These are phyloP conservation scores for Neobulgaria alba DNA, from an alignment of 2,329 filamentous ascomycete genomes.

Conservation along the genomic window DNA sequence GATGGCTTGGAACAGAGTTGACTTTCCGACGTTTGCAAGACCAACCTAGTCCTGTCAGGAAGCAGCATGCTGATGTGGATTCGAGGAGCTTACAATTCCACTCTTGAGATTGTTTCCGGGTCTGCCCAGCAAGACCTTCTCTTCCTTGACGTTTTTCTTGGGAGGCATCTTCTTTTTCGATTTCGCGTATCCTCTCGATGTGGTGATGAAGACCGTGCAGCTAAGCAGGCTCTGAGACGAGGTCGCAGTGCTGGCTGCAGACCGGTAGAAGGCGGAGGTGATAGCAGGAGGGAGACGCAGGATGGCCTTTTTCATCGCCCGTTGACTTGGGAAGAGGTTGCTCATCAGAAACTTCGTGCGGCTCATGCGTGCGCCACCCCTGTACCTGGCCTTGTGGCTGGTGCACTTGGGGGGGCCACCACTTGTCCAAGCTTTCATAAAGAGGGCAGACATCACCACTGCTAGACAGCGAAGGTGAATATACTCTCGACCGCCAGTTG, in stretches of 20 bases:
- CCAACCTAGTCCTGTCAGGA: slow-evolving; percentile 58
- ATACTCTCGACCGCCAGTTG: too few species aligned
- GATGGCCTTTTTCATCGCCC: too few species aligned
- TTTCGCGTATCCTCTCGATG: slow-evolving; percentile 50
- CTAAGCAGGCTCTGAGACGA: slow-evolving; percentile 27
- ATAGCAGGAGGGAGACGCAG: slow-evolving; percentile 39
- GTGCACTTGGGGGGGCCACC: too few species aligned
- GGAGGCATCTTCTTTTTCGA: slow-evolving; percentile 64
- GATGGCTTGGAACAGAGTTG: slow-evolving; percentile 98
- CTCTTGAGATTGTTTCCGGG: slow-evolving; percentile 98
- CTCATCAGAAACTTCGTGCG: too few species aligned
- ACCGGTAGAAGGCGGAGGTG: slow-evolving; percentile 40
- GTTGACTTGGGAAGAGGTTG: too few species aligned
- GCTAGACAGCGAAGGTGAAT: too few species aligned
- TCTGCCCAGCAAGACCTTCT: slow-evolving; percentile 92
- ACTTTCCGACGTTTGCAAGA: slow-evolving; percentile 98
- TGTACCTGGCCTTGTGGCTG: too few species aligned
- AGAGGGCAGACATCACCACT: too few species aligned
- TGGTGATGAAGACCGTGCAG: slow-evolving; percentile 35
- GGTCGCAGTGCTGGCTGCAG: slow-evolving; percentile 40
- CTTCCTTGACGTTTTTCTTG: slow-evolving; percentile 85
- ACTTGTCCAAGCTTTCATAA: too few species aligned
- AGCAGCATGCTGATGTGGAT: background rate
- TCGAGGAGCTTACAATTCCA: slow-evolving; percentile 70
- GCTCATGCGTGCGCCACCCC: too few species aligned